Evolutionary conservation across 2,329 filamentous ascomycete species (phyloP), one percentile per base, ranked within the genome.

Genomic region (Geoglossum cookeanum): DNA sequence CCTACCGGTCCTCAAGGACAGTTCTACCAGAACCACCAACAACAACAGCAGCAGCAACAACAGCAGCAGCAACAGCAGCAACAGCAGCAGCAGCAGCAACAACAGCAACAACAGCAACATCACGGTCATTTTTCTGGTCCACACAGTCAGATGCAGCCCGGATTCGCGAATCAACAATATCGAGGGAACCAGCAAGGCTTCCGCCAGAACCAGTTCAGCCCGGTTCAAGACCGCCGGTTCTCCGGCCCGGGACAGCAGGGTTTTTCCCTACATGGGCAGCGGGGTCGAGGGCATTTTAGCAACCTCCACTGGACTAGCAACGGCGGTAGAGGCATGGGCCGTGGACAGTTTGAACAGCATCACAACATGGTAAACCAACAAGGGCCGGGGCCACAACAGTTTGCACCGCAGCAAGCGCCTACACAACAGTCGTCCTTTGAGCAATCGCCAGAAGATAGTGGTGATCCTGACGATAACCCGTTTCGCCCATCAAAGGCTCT

Each of bases 221-320:
- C 69, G 30, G 67, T 66, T 1, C 66, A 68, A 7, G 73, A 73
- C 59, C 71, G 74, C 59, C 71, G 74, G 45, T 72, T 67, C 55
- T 70, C 71, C 47, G 65, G 63, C 27, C 63, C 72, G 52, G 71
- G 70, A 33, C 73, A 79, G 54, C 75, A 75, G 45, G 71, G 71
- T 30, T 74, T 77, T 59, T 63, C 68, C 1, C 65, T 68, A 42
- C 62, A 62, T 35, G 63, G 69, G 22, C 70, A 71, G 35, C 76
- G 83, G 55, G 80, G 81, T 39, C 72, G 78, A 61, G 75, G 72
- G 61, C 72, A 82, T 70, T 78, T 84, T 73, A 75, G 82, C 69
- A 80, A 85, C 69, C 67, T 81, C 1, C 85, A 87, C 51, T 90
- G 87, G 84, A 84, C 78, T 57, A 76, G 80, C 48, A 74, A 74